Evolutionary conservation across 179 eudicot species (phyloP).

Genomic region (Corrigiola litoralis): DNA sequence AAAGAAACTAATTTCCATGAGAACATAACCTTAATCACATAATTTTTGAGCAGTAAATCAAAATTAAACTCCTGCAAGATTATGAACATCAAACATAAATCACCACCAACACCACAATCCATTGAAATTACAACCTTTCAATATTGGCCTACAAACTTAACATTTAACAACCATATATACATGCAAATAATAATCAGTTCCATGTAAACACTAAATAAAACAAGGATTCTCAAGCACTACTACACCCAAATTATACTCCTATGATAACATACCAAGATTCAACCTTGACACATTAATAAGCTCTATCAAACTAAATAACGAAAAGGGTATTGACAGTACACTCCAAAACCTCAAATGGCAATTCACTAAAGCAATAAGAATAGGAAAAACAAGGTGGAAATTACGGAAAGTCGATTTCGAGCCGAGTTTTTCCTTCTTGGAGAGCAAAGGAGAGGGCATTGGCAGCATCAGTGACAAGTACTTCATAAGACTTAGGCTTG

Average conservation of each 20-base stretch:
- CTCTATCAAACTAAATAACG: neutral
- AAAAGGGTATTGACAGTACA: neutral
- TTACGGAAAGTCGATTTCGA: constrained; percentile 97
- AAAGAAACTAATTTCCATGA: neutral
- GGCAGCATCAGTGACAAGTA: constrained; percentile 79
- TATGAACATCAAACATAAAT: no score
- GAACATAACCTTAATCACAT: neutral
- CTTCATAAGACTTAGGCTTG: constrained; percentile 87
- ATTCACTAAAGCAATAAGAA: neutral
- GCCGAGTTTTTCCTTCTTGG: constrained; percentile 63
- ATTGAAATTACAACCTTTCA: no score
- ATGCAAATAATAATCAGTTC: no score
- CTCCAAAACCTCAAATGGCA: no score
- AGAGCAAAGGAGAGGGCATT: constrained; percentile 64
- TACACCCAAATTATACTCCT: neutral
- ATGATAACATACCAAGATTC: neutral
- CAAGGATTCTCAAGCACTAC: no score
- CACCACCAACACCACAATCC: no score
- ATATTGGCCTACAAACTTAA: no score
- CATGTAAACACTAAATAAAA: no score
- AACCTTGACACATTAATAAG: neutral
- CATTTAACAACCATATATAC: no score
- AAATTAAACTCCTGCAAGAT: no score
- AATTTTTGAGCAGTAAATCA: neutral
- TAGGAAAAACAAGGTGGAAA: neutral